phyloP scores from a whole-genome alignment of 805 yeast species.

The Nadsonia fulvescens region DNA sequence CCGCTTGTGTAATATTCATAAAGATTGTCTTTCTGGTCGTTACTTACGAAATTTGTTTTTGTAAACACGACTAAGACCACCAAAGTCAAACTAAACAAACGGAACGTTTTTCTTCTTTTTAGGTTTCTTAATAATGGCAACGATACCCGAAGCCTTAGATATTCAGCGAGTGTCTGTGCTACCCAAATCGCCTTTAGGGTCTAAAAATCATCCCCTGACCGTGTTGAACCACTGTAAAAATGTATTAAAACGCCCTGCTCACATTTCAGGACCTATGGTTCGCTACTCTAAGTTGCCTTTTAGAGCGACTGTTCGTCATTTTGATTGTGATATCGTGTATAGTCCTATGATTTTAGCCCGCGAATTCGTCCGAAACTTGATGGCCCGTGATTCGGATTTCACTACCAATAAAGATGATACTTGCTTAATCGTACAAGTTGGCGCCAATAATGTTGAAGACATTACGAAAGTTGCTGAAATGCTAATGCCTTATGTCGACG shows the following conservation, averaged over 20 bases:
- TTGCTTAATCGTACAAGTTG: constrained; percentile 75
- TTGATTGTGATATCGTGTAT: constrained; percentile 66
- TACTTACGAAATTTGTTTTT: too few relatives aligned
- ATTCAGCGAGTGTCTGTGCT: too few relatives aligned
- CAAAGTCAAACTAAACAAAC: too few relatives aligned
- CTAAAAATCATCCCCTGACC: too few relatives aligned
- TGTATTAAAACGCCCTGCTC: constrained; percentile 47
- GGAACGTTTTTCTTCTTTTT: too few relatives aligned
- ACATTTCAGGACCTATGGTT: constrained; percentile 89
- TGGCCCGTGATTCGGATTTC: constrained; percentile 73
- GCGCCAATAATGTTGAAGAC: constrained; percentile 71
- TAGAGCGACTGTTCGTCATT: constrained; percentile 58
- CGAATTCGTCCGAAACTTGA: constrained; percentile 72
- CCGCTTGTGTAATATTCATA: too few relatives aligned
- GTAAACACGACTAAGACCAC: too few relatives aligned
- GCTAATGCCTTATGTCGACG: constrained; percentile 85
- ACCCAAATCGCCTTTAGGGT: too few relatives aligned
- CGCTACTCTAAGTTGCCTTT: constrained; percentile 89
- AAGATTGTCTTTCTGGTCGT: too few relatives aligned
- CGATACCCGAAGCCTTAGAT: too few relatives aligned
- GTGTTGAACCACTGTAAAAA: too few relatives aligned
- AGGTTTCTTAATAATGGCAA: too few relatives aligned
- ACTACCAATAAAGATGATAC: constrained; percentile 56
- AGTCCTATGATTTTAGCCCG: constrained; percentile 94
- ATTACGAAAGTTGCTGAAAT: constrained; percentile 66